Percentiles rank a stretch among this genome's conserved stretches.
Conservation (phyloP, 108 stramenopile species). For the Bacterosira constricta region DNA sequence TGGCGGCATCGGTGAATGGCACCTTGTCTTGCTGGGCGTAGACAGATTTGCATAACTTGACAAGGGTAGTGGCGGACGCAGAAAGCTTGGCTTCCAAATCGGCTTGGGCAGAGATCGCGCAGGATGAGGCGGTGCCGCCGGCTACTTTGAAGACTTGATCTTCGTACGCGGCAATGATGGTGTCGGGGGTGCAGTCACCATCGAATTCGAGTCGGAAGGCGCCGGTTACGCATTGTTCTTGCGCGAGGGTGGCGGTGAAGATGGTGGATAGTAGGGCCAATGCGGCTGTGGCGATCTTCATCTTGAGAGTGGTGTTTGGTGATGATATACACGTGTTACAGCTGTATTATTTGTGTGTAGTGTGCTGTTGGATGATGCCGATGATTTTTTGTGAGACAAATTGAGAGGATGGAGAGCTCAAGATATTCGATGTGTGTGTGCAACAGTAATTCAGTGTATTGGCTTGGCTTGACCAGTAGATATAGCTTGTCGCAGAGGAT, state of each 20-base stretch:
- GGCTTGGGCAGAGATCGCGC: neutral
- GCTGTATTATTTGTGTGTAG: too few species aligned
- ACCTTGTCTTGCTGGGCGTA: constrained; percentile 9
- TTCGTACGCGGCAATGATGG: constrained; percentile 36
- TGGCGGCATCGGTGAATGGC: constrained; percentile 31
- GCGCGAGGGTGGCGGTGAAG: neutral
- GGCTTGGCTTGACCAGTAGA: too few species aligned
- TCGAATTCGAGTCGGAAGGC: constrained; percentile 27
- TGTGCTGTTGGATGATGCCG: too few species aligned
- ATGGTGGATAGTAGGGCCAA: neutral
- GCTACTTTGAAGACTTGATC: constrained; percentile 24
- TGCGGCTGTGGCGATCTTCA: constrained; percentile 5
- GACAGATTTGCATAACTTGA: constrained; percentile 11
- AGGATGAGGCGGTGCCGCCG: constrained; percentile 1
- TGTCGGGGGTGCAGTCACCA: constrained; percentile 23
- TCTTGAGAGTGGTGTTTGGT: neutral
- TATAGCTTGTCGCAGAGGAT: too few species aligned
- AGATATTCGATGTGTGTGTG: too few species aligned
- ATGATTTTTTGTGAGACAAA: too few species aligned
- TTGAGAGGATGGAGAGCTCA: too few species aligned
- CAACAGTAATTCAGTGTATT: too few species aligned
- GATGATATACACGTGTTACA: too few species aligned
- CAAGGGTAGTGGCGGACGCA: neutral
- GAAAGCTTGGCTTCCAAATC: constrained; percentile 12
- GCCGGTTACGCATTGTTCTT: constrained; percentile 16